Evolutionary conservation across 768 basidiomycete species (phyloP).

Genomic region (Saitozyma sp.): DNA sequence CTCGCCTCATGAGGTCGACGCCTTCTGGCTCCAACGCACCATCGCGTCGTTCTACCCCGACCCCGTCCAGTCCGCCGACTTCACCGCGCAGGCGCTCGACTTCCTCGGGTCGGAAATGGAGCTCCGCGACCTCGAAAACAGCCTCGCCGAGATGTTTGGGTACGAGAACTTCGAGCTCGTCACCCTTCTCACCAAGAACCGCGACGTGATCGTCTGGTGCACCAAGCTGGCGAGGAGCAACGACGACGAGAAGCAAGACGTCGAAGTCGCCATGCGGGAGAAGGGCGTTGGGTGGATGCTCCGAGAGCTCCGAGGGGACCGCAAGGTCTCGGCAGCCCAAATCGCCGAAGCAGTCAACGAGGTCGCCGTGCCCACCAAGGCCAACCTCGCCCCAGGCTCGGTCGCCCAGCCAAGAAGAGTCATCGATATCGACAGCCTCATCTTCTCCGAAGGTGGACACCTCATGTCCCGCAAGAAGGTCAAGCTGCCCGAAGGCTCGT

Average conservation of each 20-base stretch:
- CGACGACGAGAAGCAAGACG: slow-evolving; percentile 83
- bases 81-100: slow-evolving; percentile 77
- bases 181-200: slow-evolving; percentile 87
- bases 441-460: slow-evolving; percentile 94
- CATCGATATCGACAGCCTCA: slow-evolving; percentile 88
- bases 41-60: slow-evolving; percentile 89
- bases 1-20: slow-evolving; percentile 88
- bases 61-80: slow-evolving; percentile 89
- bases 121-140: slow-evolving; percentile 90
- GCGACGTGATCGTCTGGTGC: slow-evolving; percentile 96
- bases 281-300: slow-evolving; percentile 95
- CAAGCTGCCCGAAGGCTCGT: slow-evolving; percentile 94
- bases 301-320: slow-evolving; percentile 79
- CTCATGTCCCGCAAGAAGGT: slow-evolving; percentile 99
- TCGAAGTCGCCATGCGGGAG: slow-evolving; percentile 98
- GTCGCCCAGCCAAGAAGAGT: slow-evolving; percentile 75
- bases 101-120: slow-evolving; percentile 83
- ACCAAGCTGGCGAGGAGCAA: slow-evolving; percentile 89
- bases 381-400: slow-evolving; percentile 82
- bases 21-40: slow-evolving; percentile 97
- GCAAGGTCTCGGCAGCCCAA: slow-evolving; percentile 58
- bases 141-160: slow-evolving; percentile 94
- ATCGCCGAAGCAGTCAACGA: not conserved
- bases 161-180: slow-evolving; percentile 80
- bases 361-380: slow-evolving; percentile 69